Evolutionary conservation across 345 rosid species (phyloP).

Genomic region (Citrus cavaleriei): DNA sequence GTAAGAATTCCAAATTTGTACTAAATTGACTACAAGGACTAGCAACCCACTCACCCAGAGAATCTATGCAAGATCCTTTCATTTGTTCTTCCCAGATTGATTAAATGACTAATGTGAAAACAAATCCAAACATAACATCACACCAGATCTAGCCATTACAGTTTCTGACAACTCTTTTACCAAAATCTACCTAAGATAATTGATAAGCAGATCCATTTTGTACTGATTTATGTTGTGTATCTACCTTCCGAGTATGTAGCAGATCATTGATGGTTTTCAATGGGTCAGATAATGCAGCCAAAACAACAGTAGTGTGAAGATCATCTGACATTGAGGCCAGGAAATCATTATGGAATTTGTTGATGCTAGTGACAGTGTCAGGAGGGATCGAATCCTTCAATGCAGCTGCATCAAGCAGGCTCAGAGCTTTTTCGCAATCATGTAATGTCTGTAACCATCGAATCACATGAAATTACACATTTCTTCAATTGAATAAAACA

Average conservation of each 20-base stretch:
- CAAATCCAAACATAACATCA: not conserved
- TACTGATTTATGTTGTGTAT: not conserved
- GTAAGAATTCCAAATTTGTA: not conserved
- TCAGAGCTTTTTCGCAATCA: constrained; percentile 58
- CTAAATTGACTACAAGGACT: not conserved
- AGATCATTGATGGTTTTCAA: constrained; percentile 80
- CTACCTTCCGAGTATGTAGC: constrained; percentile 78
- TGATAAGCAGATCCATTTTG: not conserved
- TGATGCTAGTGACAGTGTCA: constrained; percentile 40
- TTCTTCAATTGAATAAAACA: not conserved
- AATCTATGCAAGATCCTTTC: not conserved
- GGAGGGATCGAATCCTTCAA: constrained; percentile 41
- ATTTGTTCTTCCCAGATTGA: not conserved
- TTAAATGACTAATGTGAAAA: not conserved
- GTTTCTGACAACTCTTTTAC: not conserved
- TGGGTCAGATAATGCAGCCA: constrained; percentile 88
- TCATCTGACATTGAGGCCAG: constrained; percentile 88
- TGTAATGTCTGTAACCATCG: constrained; percentile 64
- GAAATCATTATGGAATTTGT: constrained; percentile 50
- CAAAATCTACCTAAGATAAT: not conserved
- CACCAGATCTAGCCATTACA: not conserved
- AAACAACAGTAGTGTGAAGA: constrained; percentile 73
- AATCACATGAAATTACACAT: constrained; percentile 10
- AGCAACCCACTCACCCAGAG: not conserved
- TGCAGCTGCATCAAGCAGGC: constrained; percentile 35